A percentile compares a stretch with the other conserved stretches of the same genome.
phyloP scores from a whole-genome alignment of 2,329 filamentous ascomycete species.

The Claviceps sorghi region DNA sequence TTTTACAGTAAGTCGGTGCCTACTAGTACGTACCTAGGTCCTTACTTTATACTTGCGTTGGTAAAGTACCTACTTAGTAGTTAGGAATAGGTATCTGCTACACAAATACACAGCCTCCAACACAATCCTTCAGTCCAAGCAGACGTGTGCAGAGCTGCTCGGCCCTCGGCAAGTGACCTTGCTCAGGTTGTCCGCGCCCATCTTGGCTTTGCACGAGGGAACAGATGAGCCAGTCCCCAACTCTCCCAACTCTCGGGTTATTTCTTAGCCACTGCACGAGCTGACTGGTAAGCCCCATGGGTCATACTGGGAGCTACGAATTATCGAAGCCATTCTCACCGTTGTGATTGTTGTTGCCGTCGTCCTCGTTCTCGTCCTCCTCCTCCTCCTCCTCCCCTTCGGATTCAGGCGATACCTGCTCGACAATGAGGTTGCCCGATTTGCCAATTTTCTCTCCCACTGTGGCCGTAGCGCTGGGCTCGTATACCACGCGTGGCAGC shows the following conservation, averaged over 20 bases:
- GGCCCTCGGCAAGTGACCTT: not conserved
- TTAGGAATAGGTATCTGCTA: not conserved
- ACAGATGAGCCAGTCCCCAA: not conserved
- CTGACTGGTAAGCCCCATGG: no score
- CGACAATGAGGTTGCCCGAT: constrained; percentile 81
- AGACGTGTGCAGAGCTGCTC: not conserved
- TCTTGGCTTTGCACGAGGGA: no score
- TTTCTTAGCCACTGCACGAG: not conserved
- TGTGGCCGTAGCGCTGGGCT: constrained; percentile 48
- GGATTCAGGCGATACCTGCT: constrained; percentile 33
- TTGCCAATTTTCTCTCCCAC: constrained; percentile 62
- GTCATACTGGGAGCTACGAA: not conserved
- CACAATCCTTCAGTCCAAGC: not conserved
- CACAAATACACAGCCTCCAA: not conserved
- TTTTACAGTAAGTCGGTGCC: no score
- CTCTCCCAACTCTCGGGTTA: not conserved
- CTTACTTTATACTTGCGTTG: no score
- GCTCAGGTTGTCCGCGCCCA: not conserved
- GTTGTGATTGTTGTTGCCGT: constrained; percentile 7
- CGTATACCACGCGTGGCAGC: constrained; percentile 71
- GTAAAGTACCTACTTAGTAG: no score
- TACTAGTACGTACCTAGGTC: no score
- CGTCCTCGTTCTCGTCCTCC: constrained; percentile 18
- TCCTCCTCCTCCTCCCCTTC: constrained; percentile 24
- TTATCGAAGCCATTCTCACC: constrained; percentile 5